Conservation (phyloP, 2,329 filamentous ascomycete genomes). For the Keithomyces neogunnii region DNA sequence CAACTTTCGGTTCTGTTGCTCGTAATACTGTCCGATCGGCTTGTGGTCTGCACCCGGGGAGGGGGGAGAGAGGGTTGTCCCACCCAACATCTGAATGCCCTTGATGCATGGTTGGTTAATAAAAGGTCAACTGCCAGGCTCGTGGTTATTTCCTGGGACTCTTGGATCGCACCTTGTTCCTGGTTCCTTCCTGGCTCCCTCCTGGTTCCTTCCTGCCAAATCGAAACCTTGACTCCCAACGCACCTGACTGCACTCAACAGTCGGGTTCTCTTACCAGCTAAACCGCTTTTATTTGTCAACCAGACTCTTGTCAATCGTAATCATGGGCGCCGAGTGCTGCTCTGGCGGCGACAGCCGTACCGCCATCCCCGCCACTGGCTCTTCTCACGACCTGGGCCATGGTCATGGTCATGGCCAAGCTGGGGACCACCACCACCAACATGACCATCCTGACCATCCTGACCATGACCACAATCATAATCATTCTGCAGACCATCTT, state of each 20-base stretch:
- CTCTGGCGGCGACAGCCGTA: slow-evolving; percentile 2
- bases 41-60: no score
- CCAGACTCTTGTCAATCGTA: background rate
- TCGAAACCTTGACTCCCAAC: background rate
- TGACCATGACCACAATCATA: background rate
- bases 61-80: no score
- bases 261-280: background rate
- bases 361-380: background rate
- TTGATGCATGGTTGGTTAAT: no score
- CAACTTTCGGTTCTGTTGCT: no score
- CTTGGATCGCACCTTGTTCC: no score
- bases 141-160: no score
- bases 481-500: background rate
- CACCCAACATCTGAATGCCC: no score
- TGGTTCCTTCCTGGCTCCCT: no score
- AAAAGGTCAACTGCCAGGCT: no score
- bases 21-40: no score
- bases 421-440: background rate
- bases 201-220: background rate
- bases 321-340: slow-evolving; percentile 10
- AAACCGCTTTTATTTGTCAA: background rate
- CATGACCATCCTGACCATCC: background rate
- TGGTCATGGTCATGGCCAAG: background rate
- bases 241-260: background rate
- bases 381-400: background rate